These are phyloP conservation scores for Heritiera fomes DNA, from an alignment of 345 rosid species.

Conservation along the genomic window DNA sequence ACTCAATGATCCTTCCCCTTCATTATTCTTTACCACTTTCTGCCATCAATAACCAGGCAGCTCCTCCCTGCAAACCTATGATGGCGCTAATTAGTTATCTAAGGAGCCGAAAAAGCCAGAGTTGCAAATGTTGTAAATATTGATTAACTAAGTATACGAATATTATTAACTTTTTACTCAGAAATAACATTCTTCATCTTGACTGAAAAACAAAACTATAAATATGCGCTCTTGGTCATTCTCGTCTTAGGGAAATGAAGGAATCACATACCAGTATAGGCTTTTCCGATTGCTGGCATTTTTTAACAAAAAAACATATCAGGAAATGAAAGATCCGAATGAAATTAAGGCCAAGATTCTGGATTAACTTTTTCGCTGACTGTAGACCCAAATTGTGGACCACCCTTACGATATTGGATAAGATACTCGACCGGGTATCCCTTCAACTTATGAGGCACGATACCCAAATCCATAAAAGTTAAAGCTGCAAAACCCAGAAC, in stretches of 20 bases:
- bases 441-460: conserved; percentile 80
- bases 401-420: conserved; percentile 84
- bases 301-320: conserved; percentile 25
- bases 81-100: background rate
- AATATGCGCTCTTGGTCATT: conserved; percentile 25
- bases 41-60: background rate
- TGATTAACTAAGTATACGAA: conserved; percentile 21
- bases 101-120: background rate
- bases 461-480: conserved; percentile 73
- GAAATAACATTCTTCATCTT: conserved; percentile 13
- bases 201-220: conserved; percentile 23
- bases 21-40: conserved; percentile 10
- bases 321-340: conserved; percentile 30
- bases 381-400: conserved; percentile 95
- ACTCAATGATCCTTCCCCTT: background rate
- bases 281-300: conserved; percentile 29
- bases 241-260: conserved; percentile 37
- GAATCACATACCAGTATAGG: conserved; percentile 33
- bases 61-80: background rate
- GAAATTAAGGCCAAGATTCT: conserved; percentile 59
- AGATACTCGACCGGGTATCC: conserved; percentile 96
- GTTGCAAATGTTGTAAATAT: background rate
- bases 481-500: conserved; percentile 61
- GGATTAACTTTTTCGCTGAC: conserved; percentile 86
- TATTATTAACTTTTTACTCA: conserved; percentile 27